These are phyloP conservation scores for Lachnellula occidentalis DNA, from an alignment of 2,329 filamentous ascomycete genomes.

Conservation along the genomic window DNA sequence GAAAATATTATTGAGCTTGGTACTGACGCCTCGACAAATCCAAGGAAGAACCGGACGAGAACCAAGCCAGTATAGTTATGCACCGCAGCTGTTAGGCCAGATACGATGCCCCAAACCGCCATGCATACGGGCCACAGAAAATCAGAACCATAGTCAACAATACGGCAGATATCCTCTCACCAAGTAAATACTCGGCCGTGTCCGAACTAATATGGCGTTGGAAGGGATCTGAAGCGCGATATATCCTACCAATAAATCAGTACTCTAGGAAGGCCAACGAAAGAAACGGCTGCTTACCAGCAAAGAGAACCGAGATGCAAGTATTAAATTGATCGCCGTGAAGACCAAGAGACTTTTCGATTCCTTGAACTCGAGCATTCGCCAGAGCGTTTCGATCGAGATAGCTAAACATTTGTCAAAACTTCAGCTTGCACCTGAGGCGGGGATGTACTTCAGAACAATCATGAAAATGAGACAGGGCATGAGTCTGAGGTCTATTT, in stretches of 20 bases:
- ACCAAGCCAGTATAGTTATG: slow-evolving; percentile 23
- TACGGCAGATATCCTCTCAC: slow-evolving; percentile 34
- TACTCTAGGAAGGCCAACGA: too few species aligned
- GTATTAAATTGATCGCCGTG: slow-evolving; percentile 36
- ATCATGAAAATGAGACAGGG: slow-evolving; percentile 19
- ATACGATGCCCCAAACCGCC: slow-evolving; percentile 25
- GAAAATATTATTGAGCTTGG: not conserved
- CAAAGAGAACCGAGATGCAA: slow-evolving; percentile 20
- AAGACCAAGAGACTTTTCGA: slow-evolving; percentile 28
- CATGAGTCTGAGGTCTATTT: slow-evolving; percentile 19
- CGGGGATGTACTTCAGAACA: slow-evolving; percentile 10
- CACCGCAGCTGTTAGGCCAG: slow-evolving; percentile 40
- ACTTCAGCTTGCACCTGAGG: not conserved
- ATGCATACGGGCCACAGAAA: not conserved
- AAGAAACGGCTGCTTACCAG: slow-evolving; percentile 14
- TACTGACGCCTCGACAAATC: slow-evolving; percentile 33
- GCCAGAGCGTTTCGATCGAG: slow-evolving; percentile 30
- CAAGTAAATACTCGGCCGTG: slow-evolving; percentile 25
- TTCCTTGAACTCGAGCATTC: slow-evolving; percentile 16
- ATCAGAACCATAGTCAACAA: not conserved
- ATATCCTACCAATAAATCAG: slow-evolving; percentile 25
- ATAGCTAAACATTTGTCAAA: slow-evolving; percentile 19
- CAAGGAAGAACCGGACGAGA: slow-evolving; percentile 29
- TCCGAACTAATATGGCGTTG: slow-evolving; percentile 35
- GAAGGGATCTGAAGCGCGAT: slow-evolving; percentile 33